phyloP scores from a whole-genome alignment of 768 basidiomycete genomes.

The Suillus lakei region DNA sequence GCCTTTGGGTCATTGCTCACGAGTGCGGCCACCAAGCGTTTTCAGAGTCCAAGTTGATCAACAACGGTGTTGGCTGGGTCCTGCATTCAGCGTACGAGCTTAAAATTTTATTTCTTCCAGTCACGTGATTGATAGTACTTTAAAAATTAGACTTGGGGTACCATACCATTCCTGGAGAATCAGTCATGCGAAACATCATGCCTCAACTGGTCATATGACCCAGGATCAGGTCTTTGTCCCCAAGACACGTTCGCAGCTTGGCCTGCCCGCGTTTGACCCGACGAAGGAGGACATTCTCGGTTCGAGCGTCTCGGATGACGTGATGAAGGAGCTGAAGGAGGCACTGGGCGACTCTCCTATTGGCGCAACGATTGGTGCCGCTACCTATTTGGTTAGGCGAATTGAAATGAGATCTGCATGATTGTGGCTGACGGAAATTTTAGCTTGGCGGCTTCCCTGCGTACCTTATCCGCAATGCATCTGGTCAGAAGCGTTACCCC shows the following conservation, averaged over 20 bases:
- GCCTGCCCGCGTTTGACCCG: conserved; percentile 68
- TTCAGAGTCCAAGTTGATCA: conserved; percentile 89
- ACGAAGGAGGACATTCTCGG: conserved; percentile 69
- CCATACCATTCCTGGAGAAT: conserved; percentile 98
- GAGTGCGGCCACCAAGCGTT: conserved; percentile 98
- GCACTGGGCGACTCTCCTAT: conserved; percentile 93
- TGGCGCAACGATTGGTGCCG: conserved; percentile 56
- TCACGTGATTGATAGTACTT: conserved; percentile 31
- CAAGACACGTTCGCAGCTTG: conserved; percentile 75
- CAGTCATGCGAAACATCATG: conserved; percentile 94
- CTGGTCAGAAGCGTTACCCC: conserved; percentile 86
- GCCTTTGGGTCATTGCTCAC: conserved; percentile 93
- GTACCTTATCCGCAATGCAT: conserved; percentile 82
- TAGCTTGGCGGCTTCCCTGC: conserved; percentile 86
- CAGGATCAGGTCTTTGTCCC: conserved; percentile 98
- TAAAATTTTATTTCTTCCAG: conserved; percentile 8
- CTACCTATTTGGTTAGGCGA: conserved; percentile 60
- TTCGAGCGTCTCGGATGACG: conserved; percentile 64
- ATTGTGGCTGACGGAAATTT: conserved; percentile 2
- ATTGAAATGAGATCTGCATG: not conserved
- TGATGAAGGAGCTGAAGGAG: conserved; percentile 78
- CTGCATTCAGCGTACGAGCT: conserved; percentile 82
- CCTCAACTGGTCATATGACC: conserved; percentile 90
- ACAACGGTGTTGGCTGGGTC: conserved; percentile 92
- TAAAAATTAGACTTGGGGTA: conserved; percentile 69